Conservation (phyloP, 2,329 filamentous ascomycete species). For the Ophiostoma tasmaniense region DNA sequence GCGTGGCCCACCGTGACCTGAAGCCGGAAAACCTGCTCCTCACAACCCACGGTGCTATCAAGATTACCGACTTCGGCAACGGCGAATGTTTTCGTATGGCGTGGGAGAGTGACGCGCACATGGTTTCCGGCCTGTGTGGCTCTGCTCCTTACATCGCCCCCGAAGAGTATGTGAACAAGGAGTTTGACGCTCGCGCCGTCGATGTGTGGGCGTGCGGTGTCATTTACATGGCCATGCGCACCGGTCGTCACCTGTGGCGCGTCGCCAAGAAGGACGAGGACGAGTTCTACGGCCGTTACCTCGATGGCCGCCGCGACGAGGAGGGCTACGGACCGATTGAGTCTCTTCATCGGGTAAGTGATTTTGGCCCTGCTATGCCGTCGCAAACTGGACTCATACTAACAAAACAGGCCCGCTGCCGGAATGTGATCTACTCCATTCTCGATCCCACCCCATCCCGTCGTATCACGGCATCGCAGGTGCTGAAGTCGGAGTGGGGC, state of each 20-base stretch:
- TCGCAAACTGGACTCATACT: slow-evolving; percentile 1
- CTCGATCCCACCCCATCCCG: slow-evolving; percentile 88
- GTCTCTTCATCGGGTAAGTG: slow-evolving; percentile 79
- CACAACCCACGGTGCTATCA: slow-evolving; percentile 84
- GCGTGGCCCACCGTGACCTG: slow-evolving; percentile 89
- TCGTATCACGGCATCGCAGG: slow-evolving; percentile 90
- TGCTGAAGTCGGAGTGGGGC: slow-evolving; percentile 97
- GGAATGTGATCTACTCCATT: slow-evolving; percentile 98
- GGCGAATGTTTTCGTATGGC: slow-evolving; percentile 99
- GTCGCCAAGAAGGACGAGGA: slow-evolving; percentile 96
- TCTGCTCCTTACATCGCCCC: slow-evolving; percentile 96
- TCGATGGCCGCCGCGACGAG: slow-evolving; percentile 86
- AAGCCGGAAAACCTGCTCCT: slow-evolving; percentile 95
- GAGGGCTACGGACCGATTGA: slow-evolving; percentile 96
- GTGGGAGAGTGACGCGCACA: slow-evolving; percentile 96
- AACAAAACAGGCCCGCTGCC: slow-evolving; percentile 71
- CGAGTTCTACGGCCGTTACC: slow-evolving; percentile 91
- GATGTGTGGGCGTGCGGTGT: slow-evolving; percentile 98
- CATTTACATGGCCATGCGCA: slow-evolving; percentile 99
- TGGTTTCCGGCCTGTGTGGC: slow-evolving; percentile 94
- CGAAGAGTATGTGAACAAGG: slow-evolving; percentile 89
- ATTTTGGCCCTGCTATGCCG: slow-evolving; percentile 10
- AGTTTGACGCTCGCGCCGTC: slow-evolving; percentile 95
- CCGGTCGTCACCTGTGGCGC: slow-evolving; percentile 89
- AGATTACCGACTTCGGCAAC: slow-evolving; percentile 98